A percentile compares a stretch with the other conserved stretches of the same genome.
These are phyloP conservation scores for Cucumis sativus DNA, from an alignment of 306 rosid genomes.

Conservation along the genomic window DNA sequence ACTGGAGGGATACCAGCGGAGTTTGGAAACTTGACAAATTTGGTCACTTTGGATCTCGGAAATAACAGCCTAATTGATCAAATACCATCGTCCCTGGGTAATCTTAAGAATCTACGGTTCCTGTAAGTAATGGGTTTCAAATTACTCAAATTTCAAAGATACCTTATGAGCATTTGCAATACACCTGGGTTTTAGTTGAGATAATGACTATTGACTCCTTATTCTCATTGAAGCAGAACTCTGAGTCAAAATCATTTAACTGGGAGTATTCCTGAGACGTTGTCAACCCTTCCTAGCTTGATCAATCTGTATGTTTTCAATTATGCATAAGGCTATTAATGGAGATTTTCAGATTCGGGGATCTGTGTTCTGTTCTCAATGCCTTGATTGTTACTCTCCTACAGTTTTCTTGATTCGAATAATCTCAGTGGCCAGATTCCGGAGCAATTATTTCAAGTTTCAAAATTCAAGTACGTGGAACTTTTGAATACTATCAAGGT, in stretches of 20 bases:
- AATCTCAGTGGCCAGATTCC: conserved; percentile 72
- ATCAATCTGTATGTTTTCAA: conserved; percentile 49
- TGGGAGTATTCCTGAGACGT: conserved; percentile 74
- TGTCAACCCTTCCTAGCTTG: conserved; percentile 47
- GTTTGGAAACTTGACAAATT: conserved; percentile 57
- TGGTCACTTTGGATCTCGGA: conserved; percentile 66
- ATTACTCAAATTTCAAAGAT: neutral
- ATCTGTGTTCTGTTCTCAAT: conserved; percentile 18
- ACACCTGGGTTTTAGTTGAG: conserved; percentile 14
- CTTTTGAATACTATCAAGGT: neutral
- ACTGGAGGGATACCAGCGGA: conserved; percentile 67
- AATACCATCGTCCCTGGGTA: conserved; percentile 80
- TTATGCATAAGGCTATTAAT: neutral
- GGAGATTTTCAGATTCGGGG: conserved; percentile 25
- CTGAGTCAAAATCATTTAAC: conserved; percentile 65
- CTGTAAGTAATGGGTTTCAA: conserved; percentile 66
- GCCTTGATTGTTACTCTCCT: conserved; percentile 22
- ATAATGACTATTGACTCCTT: neutral
- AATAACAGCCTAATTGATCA: conserved; percentile 57
- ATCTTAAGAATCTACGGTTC: conserved; percentile 65
- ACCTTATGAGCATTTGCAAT: conserved; percentile 3
- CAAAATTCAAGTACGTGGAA: conserved; percentile 69
- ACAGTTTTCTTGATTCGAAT: conserved; percentile 75
- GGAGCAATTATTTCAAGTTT: conserved; percentile 30
- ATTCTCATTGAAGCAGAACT: conserved; percentile 46